A percentile compares a stretch with the other conserved stretches of the same genome.
These are phyloP conservation scores for Metschnikowia corniflorae DNA, from an alignment of 805 yeast genomes.

Conservation along the genomic window DNA sequence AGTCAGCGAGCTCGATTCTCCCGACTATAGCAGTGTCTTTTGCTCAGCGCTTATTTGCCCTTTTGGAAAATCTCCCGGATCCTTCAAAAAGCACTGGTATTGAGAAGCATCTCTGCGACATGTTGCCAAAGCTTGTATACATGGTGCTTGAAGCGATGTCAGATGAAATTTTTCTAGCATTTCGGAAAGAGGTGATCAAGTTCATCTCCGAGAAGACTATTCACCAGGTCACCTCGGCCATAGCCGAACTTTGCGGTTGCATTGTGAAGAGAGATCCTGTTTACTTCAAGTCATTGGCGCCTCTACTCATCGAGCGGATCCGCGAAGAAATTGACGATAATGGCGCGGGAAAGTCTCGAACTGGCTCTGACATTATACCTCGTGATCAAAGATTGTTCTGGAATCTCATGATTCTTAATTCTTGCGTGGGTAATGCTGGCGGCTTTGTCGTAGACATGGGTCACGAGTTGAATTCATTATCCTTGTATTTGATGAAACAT, in stretches of 20 bases:
- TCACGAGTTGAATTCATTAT: constrained; percentile 45
- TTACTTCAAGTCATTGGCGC: constrained; percentile 41
- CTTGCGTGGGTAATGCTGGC: constrained; percentile 68
- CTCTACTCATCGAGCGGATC: constrained; percentile 49
- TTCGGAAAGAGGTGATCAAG: constrained; percentile 48
- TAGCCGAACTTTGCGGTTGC: constrained; percentile 70
- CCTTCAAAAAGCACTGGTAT: constrained; percentile 48
- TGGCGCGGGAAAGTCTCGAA: constrained; percentile 75
- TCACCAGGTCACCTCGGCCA: constrained; percentile 59
- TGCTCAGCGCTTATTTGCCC: constrained; percentile 53
- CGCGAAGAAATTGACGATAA: constrained; percentile 67
- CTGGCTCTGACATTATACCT: constrained; percentile 63
- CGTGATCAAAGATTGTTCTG: constrained; percentile 75
- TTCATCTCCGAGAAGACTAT: constrained; percentile 58
- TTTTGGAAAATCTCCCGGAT: constrained; percentile 69
- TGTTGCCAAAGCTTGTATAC: constrained; percentile 35
- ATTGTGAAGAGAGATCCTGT: constrained; percentile 63
- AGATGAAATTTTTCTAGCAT: constrained; percentile 47
- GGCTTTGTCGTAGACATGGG: constrained; percentile 41
- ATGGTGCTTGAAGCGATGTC: constrained; percentile 54
- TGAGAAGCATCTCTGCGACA: constrained; percentile 43
- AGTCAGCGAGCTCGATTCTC: constrained; percentile 72
- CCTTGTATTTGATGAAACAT: constrained; percentile 40
- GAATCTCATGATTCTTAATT: constrained; percentile 66
- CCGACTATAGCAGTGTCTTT: constrained; percentile 54